phyloP scores from a whole-genome alignment of 2,329 filamentous ascomycete genomes.

The Aspergillus vadensis region DNA sequence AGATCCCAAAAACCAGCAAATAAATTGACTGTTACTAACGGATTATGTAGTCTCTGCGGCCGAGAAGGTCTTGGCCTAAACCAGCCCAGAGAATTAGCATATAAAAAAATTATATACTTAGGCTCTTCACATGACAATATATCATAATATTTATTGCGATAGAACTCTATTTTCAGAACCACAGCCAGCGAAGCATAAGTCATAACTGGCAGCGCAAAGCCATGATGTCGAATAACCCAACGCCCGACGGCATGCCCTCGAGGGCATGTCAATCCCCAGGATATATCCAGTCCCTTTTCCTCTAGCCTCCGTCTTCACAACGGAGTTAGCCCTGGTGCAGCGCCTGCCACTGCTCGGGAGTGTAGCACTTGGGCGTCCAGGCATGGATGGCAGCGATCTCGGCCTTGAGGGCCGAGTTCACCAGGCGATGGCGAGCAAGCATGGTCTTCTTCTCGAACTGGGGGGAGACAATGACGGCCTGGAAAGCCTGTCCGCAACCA shows the following conservation, averaged over 20 bases:
- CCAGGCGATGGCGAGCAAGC: constrained; percentile 81
- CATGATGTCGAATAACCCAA: constrained; percentile 3
- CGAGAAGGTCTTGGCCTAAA: constrained; percentile 52
- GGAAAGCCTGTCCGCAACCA: constrained; percentile 71
- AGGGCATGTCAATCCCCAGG: constrained; percentile 15
- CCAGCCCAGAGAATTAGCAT: background rate
- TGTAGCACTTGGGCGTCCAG: constrained; percentile 93
- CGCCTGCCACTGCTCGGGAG: constrained; percentile 83
- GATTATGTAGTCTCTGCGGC: constrained; percentile 48
- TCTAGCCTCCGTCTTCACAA: background rate
- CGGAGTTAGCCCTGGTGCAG: constrained; percentile 49
- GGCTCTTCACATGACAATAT: constrained; percentile 1
- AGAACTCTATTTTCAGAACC: constrained; percentile 11
- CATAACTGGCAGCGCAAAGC: constrained; percentile 5
- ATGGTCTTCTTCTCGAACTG: constrained; percentile 72
- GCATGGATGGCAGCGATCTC: constrained; percentile 92
- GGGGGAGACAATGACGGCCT: constrained; percentile 69
- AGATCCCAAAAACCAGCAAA: constrained; percentile 19
- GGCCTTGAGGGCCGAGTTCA: constrained; percentile 78
- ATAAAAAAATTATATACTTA: background rate
- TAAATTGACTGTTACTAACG: constrained; percentile 19
- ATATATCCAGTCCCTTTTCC: constrained; percentile 15
- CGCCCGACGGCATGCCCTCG: constrained; percentile 20
- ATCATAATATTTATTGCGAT: constrained; percentile 4
- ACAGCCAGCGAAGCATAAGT: constrained; percentile 7